A percentile compares a stretch with the other conserved stretches of the same genome.
These are phyloP conservation scores for Adansonia rubrostipa DNA, from an alignment of 441 rosid genomes.

Conservation along the genomic window DNA sequence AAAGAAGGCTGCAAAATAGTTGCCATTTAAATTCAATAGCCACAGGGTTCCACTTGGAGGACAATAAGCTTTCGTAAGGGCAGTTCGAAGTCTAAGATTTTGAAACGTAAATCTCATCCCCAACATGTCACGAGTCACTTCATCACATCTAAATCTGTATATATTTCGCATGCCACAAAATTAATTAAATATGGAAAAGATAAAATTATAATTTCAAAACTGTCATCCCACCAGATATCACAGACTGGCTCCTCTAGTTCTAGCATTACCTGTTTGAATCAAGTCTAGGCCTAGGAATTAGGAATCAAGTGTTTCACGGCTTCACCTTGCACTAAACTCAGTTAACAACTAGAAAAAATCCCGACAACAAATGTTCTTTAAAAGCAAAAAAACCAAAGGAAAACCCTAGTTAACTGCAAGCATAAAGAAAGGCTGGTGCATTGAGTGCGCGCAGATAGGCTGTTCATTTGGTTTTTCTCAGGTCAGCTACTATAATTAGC, in stretches of 20 bases:
- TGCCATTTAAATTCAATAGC: neutral
- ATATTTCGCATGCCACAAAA: neutral
- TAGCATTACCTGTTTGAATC: slow-evolving; percentile 7
- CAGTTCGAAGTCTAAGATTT: neutral
- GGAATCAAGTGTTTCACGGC: slow-evolving; percentile 14
- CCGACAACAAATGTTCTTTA: neutral
- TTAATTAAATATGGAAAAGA: neutral
- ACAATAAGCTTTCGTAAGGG: too few relatives aligned
- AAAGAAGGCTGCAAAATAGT: too few relatives aligned
- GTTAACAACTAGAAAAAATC: slow-evolving; percentile 8
- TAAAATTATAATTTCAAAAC: neutral
- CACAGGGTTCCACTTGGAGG: neutral
- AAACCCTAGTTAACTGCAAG: slow-evolving; percentile 14
- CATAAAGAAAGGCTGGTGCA: neutral
- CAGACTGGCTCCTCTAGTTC: neutral
- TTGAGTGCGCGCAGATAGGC: neutral
- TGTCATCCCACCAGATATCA: neutral
- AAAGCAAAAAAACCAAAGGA: neutral
- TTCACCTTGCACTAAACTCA: slow-evolving; percentile 28
- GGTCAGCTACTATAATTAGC: slow-evolving; percentile 39
- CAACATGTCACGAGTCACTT: neutral
- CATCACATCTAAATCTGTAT: neutral
- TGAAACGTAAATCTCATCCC: neutral
- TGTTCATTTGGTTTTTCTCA: slow-evolving; percentile 20
- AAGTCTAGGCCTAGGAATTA: neutral